Evolutionary conservation across 2,329 filamentous ascomycete species (phyloP), one percentile per base, ranked within the genome.

Genomic region (Pseudogymnoascus sp.): DNA sequence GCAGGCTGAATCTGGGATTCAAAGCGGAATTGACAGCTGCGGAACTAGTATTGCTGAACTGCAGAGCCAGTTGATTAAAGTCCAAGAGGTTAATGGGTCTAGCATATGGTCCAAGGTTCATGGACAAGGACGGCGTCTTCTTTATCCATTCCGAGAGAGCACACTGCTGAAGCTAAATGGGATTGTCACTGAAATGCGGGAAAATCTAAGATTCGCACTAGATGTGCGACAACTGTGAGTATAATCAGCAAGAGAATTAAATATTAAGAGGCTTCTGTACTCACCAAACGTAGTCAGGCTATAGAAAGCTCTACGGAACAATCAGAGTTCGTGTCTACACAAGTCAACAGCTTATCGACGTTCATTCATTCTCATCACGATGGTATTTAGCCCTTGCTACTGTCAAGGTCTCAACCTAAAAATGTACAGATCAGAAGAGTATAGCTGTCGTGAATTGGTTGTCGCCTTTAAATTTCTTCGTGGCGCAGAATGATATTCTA

Each of bases 131-230:
- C 40, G 64, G 24, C 37, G 63, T 24, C 33, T 64, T 31, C 37
- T 66, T 6, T 66, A 66, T 63, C 65, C 65, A 12, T 66, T 66
- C 19, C 24, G 65, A 56, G 63, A 66, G 7, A 66, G 65, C 37
- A 66, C 65, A 22, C 62, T 66, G 31, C 35, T 63, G 28, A 66
- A 62, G n/a, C 37, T 66, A 19, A 62, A 56, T 40, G 64, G 53
- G 43, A 65, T 53, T 41, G 35, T 65, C 16, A 28, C 28, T 22
- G 64, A 66, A 16, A 60, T 64, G 35, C 46, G 61, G 6, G 33
- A n/a, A 11, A 63, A 65, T 56, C 19, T 66, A 16, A 60, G 38
- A 16, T 19, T 66, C 22, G 61, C 65, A 8, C 22, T 65, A 33
- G 61, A 65, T 31, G 56, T 38, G n/a, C 46, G 65, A 10, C 59